A percentile compares a stretch with the other conserved stretches of the same genome.
Conservation (phyloP, 768 basidiomycete genomes). For the Suillus discolor region DNA sequence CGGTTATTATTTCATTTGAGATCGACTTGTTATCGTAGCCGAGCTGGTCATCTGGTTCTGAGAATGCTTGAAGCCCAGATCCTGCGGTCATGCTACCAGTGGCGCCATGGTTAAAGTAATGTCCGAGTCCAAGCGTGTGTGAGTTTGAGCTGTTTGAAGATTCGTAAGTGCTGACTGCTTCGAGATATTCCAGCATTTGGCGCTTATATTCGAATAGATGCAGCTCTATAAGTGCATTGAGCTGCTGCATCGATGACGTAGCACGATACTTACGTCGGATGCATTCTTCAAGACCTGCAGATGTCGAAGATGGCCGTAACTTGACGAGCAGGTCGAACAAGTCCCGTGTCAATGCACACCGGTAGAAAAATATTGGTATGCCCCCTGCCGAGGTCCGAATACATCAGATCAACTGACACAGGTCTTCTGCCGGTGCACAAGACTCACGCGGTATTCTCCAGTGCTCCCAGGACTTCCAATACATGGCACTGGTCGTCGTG, state of each 20-base stretch:
- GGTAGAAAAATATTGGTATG: constrained; percentile 22
- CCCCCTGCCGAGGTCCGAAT: constrained; percentile 7
- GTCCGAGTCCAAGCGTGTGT: too few relatives aligned
- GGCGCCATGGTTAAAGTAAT: not conserved
- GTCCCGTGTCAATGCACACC: constrained; percentile 22
- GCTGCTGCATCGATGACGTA: too few relatives aligned
- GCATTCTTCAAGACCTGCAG: constrained; percentile 23
- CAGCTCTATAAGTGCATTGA: constrained; percentile 17
- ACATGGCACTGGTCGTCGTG: too few relatives aligned
- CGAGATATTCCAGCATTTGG: constrained; percentile 18
- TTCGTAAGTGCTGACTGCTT: not conserved
- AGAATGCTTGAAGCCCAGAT: not conserved
- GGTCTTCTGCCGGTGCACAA: too few relatives aligned
- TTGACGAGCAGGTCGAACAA: constrained; percentile 28
- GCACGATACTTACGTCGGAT: constrained; percentile 20
- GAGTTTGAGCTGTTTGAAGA: too few relatives aligned
- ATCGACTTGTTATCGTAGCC: constrained; percentile 15
- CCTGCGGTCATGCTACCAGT: too few relatives aligned
- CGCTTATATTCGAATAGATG: constrained; percentile 26
- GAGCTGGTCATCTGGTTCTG: not conserved
- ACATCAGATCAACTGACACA: not conserved
- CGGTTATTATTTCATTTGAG: constrained; percentile 23
- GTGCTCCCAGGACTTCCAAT: too few relatives aligned
- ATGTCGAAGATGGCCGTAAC: constrained; percentile 20
- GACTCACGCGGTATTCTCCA: too few relatives aligned